These are phyloP conservation scores for Emergomyces pasteurianus DNA, from an alignment of 2,329 filamentous ascomycete genomes.

Conservation along the genomic window DNA sequence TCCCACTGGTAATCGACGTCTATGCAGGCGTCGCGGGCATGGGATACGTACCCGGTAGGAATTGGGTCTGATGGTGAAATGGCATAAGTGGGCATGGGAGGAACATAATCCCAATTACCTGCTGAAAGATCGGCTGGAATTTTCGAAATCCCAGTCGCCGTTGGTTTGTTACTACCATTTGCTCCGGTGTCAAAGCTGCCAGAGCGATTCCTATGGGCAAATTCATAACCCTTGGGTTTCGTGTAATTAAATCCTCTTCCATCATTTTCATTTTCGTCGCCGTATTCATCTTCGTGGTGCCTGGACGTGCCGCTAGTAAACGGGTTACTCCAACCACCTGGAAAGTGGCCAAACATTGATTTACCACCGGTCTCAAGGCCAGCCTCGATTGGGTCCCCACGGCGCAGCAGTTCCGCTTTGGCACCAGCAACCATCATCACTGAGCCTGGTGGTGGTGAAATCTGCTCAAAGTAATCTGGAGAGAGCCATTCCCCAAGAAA, in stretches of 20 bases:
- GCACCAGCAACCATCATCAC: constrained; percentile 78
- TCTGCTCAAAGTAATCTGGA: constrained; percentile 84
- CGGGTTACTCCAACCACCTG: constrained; percentile 43
- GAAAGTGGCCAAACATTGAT: constrained; percentile 37
- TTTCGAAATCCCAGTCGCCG: constrained; percentile 17
- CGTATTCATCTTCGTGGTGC: constrained; percentile 14
- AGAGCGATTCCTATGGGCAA: constrained; percentile 35
- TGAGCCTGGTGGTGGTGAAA: constrained; percentile 76
- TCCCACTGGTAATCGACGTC: constrained; percentile 95
- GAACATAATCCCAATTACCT: constrained; percentile 46
- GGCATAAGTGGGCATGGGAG: constrained; percentile 72
- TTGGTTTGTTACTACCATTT: constrained; percentile 14
- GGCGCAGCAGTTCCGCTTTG: constrained; percentile 72
- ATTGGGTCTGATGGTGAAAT: constrained; percentile 70
- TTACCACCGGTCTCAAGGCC: constrained; percentile 24
- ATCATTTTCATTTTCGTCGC: constrained; percentile 14
- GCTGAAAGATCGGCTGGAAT: constrained; percentile 22
- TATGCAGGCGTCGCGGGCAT: constrained; percentile 76
- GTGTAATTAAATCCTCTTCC: constrained; percentile 16
- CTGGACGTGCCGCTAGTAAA: constrained; percentile 13
- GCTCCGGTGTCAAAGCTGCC: constrained; percentile 33
- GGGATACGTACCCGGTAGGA: constrained; percentile 75
- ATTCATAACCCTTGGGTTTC: constrained; percentile 26
- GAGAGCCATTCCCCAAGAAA: constrained; percentile 94
- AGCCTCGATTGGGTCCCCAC: constrained; percentile 52